Percentiles rank a stretch among this genome's conserved stretches.
Conservation (phyloP, 1,284 basidiomycete genomes). For the Puccinia hordei region DNA sequence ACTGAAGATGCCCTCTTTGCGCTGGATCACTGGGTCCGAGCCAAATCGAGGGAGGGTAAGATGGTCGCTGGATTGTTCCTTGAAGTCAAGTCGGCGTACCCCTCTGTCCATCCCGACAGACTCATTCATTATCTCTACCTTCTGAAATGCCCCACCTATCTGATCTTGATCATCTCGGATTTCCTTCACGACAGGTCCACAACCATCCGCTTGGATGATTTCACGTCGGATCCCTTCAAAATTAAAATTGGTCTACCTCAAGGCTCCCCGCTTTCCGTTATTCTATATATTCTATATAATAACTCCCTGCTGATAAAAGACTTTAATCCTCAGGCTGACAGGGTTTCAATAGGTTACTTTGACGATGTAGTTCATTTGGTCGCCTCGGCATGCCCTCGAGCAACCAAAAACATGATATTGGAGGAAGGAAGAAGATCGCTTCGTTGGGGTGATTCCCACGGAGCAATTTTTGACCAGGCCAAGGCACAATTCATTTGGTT, state of each 20-base stretch:
- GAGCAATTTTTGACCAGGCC: conserved; percentile 6
- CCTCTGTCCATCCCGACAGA: conserved; percentile 10
- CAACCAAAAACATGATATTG: too few species aligned
- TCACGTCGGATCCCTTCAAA: background rate
- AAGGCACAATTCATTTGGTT: conserved; percentile 4
- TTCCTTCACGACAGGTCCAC: background rate
- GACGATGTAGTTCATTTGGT: conserved; percentile 23
- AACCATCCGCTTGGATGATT: background rate
- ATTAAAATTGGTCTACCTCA: background rate
- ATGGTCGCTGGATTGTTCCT: background rate
- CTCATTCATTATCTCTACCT: background rate
- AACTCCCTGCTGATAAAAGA: background rate
- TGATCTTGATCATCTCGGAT: background rate
- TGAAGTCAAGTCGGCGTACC: conserved; percentile 32
- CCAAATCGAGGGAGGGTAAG: background rate
- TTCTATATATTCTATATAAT: conserved; percentile 24
- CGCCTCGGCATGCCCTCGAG: background rate
- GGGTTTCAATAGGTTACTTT: background rate
- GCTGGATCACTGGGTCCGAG: background rate
- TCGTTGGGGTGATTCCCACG: background rate
- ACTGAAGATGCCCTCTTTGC: conserved; percentile 15
- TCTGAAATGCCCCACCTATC: conserved; percentile 9
- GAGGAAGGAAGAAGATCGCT: background rate
- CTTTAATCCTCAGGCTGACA: background rate
- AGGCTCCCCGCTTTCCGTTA: conserved; percentile 15